Base-by-base conservation (phyloP, 2,329 filamentous ascomycete genomes). In the Epichloe amarillans region DNA sequence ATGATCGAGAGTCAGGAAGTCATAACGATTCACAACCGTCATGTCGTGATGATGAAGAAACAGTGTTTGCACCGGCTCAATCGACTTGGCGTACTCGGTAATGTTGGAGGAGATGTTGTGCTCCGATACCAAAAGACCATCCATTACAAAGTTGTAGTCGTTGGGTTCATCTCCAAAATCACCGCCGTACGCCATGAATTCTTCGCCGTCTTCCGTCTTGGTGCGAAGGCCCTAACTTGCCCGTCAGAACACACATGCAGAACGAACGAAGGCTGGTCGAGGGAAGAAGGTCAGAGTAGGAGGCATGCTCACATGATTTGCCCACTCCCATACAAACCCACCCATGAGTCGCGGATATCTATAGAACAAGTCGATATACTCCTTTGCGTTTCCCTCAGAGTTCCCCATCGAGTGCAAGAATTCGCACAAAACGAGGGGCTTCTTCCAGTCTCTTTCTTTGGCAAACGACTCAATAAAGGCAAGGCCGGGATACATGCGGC, bases 321-420 rank as follows among this genome's bases (percentile, higher is more conserved):
- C 74, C 79, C 79, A 83, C 57, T 83, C 79, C 79, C 79, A 83
- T 3, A 82, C 73, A 37, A 77, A 80, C 0, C 83, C 83, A 5
- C 83, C 83, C 65, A 85, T 82, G 0, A 69, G 58, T 0, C 62
- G 55, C 0, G 62, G 61, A 33, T 69, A 72, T 42, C 73, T 72
- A 58, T 80, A 77, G 62, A 86, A 88, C 0, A 75, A 72, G 6
- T 83, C 75, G 12, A 84, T 68, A 54, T 88, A 87, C 53, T 86
- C 83, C 53, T 80, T 74, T 46, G 86, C 68, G 1, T 75, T 77
- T 1, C 84, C 83, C 0, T 82, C 83, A 0, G 82, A 83, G 52
- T 86, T 87, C 0, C 84, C 84, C 83, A 88, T 87, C 0, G 84
- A 82, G 55, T 79, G 75, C 0, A 68, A 67, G 52, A 70, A 79